These are phyloP conservation scores for Phaffomyces antillensis DNA, from an alignment of 805 yeast species.

Conservation along the genomic window DNA sequence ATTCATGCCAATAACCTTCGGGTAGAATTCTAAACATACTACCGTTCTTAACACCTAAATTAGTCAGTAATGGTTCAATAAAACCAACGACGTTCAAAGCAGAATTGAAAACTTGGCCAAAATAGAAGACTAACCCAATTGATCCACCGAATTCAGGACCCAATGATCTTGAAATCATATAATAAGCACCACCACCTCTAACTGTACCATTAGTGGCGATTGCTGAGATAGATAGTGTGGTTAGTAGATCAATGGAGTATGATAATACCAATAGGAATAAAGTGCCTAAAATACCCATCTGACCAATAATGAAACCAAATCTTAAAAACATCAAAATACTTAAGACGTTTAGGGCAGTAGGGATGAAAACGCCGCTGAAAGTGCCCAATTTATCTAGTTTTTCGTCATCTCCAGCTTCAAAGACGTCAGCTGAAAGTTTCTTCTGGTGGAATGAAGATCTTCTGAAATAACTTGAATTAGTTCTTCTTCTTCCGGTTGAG, in stretches of 20 bases:
- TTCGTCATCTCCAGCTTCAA: conserved; percentile 24
- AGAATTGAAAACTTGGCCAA: conserved; percentile 89
- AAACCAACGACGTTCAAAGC: conserved; percentile 95
- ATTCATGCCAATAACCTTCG: conserved; percentile 58
- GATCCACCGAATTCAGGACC: conserved; percentile 99
- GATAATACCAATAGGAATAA: conserved; percentile 60
- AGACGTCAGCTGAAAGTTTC: neutral
- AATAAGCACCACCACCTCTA: conserved; percentile 97
- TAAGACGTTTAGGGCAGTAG: conserved; percentile 86
- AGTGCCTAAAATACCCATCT: conserved; percentile 83
- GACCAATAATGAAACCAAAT: conserved; percentile 93
- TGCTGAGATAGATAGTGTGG: conserved; percentile 88
- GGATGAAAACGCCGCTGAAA: conserved; percentile 84
- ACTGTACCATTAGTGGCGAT: conserved; percentile 97
- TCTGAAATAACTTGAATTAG: conserved; percentile 21
- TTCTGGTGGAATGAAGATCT: conserved; percentile 11
- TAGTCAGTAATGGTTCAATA: conserved; percentile 79
- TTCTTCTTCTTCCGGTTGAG: conserved; percentile 3
- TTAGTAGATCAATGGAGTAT: conserved; percentile 73
- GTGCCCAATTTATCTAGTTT: conserved; percentile 59
- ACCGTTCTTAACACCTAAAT: conserved; percentile 62
- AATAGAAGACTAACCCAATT: conserved; percentile 86
- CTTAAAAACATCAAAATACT: conserved; percentile 93
- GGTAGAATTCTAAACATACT: conserved; percentile 54
- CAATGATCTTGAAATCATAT: conserved; percentile 89